These are phyloP conservation scores for Clohesyomyces aquaticus DNA, from an alignment of 495 filamentous ascomycete species.

Conservation along the genomic window DNA sequence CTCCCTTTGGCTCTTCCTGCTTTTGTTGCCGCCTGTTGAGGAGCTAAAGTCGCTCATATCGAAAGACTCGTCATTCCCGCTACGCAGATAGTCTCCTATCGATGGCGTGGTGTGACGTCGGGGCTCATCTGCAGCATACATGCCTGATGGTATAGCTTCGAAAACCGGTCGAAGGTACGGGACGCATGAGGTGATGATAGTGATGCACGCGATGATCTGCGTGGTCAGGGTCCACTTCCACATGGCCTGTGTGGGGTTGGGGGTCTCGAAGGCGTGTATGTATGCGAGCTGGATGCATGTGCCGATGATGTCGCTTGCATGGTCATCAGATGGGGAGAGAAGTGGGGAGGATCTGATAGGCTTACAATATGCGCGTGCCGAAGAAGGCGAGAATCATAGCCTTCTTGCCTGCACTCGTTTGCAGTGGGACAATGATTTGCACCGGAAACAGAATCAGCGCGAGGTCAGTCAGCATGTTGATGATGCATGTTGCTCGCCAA, in stretches of 20 bases:
- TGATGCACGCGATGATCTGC: conserved; percentile 29
- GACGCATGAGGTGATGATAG: conserved; percentile 31
- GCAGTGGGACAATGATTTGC: conserved; percentile 29
- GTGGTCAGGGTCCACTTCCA: conserved; percentile 34
- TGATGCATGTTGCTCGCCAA: conserved; percentile 25
- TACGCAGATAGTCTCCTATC: conserved; percentile 1
- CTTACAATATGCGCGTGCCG: conserved; percentile 27
- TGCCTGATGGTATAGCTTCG: conserved; percentile 21
- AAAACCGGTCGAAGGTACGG: conserved; percentile 31
- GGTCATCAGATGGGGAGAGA: background rate
- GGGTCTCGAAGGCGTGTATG: conserved; percentile 11
- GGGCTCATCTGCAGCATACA: conserved; percentile 29
- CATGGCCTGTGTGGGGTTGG: conserved; percentile 21
- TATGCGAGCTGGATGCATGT: conserved; percentile 26
- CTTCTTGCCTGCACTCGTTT: conserved; percentile 33
- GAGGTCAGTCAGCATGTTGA: conserved; percentile 33
- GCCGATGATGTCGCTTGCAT: conserved; percentile 25
- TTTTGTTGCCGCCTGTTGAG: background rate
- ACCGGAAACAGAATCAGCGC: conserved; percentile 28
- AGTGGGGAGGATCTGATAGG: background rate
- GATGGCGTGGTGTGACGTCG: conserved; percentile 22
- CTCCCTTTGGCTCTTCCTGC: conserved; percentile 6
- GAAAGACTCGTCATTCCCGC: conserved; percentile 11
- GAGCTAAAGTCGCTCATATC: conserved; percentile 13
- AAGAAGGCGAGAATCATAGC: conserved; percentile 30